phyloP scores from a whole-genome alignment of 176 grass and related monocot species.

The Lolium perenne region DNA sequence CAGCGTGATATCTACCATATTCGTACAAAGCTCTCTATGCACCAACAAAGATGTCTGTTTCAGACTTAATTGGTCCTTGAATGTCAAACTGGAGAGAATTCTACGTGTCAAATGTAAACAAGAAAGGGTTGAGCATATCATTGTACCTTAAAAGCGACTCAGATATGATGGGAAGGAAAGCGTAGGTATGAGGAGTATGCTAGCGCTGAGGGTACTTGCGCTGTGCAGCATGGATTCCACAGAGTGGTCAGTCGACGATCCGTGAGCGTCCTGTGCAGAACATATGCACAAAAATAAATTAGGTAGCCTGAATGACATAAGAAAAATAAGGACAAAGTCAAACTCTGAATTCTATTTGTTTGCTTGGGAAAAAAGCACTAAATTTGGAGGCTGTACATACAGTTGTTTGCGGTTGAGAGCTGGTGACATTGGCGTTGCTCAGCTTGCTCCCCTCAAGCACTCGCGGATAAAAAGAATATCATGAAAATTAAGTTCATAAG shows the following conservation, averaged over 20 bases:
- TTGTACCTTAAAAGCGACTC: conserved; percentile 60
- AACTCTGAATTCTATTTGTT: not conserved
- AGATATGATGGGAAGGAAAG: conserved; percentile 97
- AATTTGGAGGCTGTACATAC: conserved; percentile 10
- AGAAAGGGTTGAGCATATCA: not conserved
- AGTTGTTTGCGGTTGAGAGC: not conserved
- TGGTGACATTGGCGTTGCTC: not conserved
- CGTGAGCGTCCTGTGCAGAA: conserved; percentile 19
- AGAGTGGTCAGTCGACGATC: conserved; percentile 37
- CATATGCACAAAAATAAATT: not conserved
- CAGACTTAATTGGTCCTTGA: not conserved
- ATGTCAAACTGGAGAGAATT: not conserved
- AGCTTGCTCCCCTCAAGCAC: conserved; percentile 10
- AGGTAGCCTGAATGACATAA: not conserved
- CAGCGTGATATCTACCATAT: not conserved
- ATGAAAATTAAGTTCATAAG: not conserved
- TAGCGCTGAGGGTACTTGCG: conserved; percentile 74
- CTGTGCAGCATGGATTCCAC: conserved; percentile 61
- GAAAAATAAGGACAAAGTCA: not conserved
- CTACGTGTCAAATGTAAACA: not conserved
- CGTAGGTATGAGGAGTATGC: conserved; percentile 72
- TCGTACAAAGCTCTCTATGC: not conserved
- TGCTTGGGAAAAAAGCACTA: too few relatives aligned
- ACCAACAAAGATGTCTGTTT: not conserved
- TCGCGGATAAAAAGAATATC: not conserved